Percentiles rank a stretch among this genome's conserved stretches.
These are phyloP conservation scores for Brettanomyces sp. DNA, from an alignment of 805 yeast genomes.

Conservation along the genomic window DNA sequence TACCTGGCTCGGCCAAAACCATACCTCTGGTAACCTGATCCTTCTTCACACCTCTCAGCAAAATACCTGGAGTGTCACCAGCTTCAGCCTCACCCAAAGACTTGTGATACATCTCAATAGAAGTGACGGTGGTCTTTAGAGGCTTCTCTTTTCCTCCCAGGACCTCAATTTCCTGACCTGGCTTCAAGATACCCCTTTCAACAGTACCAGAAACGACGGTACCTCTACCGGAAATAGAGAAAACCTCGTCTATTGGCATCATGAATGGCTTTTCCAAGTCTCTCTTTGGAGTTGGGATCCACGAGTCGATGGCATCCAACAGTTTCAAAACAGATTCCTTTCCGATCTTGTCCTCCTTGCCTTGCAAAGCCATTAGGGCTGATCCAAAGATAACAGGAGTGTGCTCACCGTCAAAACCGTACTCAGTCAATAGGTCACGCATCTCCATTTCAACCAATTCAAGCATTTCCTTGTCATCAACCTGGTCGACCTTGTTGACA, in stretches of 20 bases:
- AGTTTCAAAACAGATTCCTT: conserved; percentile 71
- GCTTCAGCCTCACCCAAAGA: conserved; percentile 96
- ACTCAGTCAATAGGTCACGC: conserved; percentile 87
- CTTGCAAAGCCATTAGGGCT: conserved; percentile 93
- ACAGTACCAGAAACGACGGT: conserved; percentile 99
- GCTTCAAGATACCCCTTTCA: conserved; percentile 94
- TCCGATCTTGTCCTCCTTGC: conserved; percentile 84
- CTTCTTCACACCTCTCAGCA: conserved; percentile 96
- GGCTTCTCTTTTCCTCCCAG: conserved; percentile 87
- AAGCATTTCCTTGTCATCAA: conserved; percentile 98
- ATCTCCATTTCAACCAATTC: conserved; percentile 99
- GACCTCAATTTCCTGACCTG: conserved; percentile 97
- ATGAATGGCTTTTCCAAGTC: conserved; percentile 93
- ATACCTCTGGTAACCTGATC: conserved; percentile 96
- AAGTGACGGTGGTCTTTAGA: conserved; percentile 90
- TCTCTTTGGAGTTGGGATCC: conserved; percentile 94
- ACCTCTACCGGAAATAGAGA: conserved; percentile 99
- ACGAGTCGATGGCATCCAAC: conserved; percentile 85
- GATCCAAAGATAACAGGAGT: conserved; percentile 98
- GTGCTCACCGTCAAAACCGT: conserved; percentile 97
- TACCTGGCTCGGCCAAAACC: conserved; percentile 89
- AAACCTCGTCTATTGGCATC: conserved; percentile 95
- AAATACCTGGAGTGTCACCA: conserved; percentile 97
- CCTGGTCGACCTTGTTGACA: conserved; percentile 95
- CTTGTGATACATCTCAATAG: conserved; percentile 99